phyloP scores from a whole-genome alignment of 1,284 basidiomycete genomes.

The Pascua guehoae region DNA sequence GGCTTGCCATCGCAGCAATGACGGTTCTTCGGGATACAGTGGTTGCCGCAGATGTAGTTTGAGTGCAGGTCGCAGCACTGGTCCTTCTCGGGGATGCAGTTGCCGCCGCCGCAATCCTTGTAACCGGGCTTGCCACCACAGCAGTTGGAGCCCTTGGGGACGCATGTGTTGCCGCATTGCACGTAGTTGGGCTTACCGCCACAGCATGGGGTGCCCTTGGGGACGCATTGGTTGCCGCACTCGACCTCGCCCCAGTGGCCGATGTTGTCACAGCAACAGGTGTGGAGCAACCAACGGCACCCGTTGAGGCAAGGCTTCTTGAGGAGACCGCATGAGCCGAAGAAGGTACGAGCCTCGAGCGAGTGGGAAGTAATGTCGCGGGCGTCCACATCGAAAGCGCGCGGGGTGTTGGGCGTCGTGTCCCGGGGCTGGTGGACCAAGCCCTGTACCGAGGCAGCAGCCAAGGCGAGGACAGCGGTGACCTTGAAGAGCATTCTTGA shows the following conservation, averaged over 20 bases:
- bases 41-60: neutral
- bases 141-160: neutral
- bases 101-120: neutral
- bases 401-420: neutral
- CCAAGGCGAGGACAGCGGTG: neutral
- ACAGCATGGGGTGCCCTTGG: neutral
- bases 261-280: neutral
- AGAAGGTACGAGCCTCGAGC: neutral
- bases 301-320: neutral
- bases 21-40: neutral
- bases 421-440: neutral
- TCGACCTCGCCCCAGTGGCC: neutral
- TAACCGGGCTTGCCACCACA: neutral
- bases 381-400: neutral
- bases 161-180: neutral
- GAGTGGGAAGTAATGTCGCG: neutral
- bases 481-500: neutral
- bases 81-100: neutral
- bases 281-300: neutral
- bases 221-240: neutral
- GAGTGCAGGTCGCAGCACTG: neutral
- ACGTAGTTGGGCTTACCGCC: neutral
- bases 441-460: neutral
- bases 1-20: neutral
- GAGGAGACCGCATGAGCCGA: neutral